A percentile compares a stretch with the other conserved stretches of the same genome.
phyloP scores from a whole-genome alignment of 1,139 yeast genomes.

The Meyerozyma sp. region DNA sequence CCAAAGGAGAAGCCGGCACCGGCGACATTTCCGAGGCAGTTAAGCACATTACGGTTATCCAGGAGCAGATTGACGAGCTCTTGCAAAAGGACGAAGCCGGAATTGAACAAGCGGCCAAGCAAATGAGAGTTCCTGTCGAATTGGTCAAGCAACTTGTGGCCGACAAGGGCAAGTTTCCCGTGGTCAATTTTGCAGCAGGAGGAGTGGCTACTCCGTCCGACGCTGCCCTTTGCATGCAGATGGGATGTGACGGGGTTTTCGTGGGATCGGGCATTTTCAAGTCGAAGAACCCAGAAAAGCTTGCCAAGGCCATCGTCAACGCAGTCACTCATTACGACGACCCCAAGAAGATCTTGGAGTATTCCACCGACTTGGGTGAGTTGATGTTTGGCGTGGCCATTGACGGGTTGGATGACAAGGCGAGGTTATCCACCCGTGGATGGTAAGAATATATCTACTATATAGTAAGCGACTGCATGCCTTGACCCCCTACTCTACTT shows the following conservation, averaged over 20 bases:
- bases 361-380: constrained; percentile 71
- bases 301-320: constrained; percentile 77
- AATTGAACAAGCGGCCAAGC: constrained; percentile 45
- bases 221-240: constrained; percentile 84
- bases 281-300: constrained; percentile 65
- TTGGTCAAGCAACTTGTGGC: constrained; percentile 48
- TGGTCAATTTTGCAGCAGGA: constrained; percentile 87
- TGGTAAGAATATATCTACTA: constrained; percentile 29
- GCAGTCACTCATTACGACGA: constrained; percentile 75
- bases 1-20: constrained; percentile 89
- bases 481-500: not conserved
- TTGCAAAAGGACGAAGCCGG: constrained; percentile 38
- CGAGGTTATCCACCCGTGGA: constrained; percentile 48
- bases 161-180: constrained; percentile 64
- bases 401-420: constrained; percentile 41
- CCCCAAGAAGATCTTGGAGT: constrained; percentile 60
- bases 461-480: too few species aligned
- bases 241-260: constrained; percentile 89
- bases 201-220: constrained; percentile 90
- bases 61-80: constrained; percentile 46
- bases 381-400: constrained; percentile 69
- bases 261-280: constrained; percentile 90
- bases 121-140: constrained; percentile 56
- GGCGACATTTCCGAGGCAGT: constrained; percentile 90
- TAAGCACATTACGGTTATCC: constrained; percentile 61